A percentile compares a stretch with the other conserved stretches of the same genome.
Evolutionary conservation across 2,329 filamentous ascomycete species (phyloP).

Genomic region (Hypoxylon sp.): DNA sequence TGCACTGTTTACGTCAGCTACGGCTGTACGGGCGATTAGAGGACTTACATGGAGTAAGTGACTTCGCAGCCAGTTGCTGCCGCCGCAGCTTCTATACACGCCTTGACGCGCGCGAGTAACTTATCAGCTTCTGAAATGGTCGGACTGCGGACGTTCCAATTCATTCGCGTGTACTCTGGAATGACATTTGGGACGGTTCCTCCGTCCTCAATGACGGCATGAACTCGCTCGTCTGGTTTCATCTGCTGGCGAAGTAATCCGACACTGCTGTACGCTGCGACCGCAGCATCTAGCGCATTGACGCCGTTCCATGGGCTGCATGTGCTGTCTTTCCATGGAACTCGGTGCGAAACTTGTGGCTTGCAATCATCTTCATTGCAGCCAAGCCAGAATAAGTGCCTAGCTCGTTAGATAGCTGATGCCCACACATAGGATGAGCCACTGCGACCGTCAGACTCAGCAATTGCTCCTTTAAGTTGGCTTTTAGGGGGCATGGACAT

Average conservation of each 20-base stretch:
- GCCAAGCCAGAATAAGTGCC: conserved; percentile 46
- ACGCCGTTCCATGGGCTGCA: conserved; percentile 57
- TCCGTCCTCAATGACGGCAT: conserved; percentile 57
- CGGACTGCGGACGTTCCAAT: conserved; percentile 58
- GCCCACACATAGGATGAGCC: conserved; percentile 46
- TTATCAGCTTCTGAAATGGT: conserved; percentile 52
- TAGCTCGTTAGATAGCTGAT: conserved; percentile 20
- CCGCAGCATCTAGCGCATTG: conserved; percentile 59
- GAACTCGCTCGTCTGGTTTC: conserved; percentile 56
- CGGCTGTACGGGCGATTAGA: not conserved
- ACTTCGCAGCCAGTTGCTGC: conserved; percentile 56
- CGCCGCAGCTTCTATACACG: conserved; percentile 57
- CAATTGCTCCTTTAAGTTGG: not conserved
- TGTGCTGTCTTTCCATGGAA: conserved; percentile 57
- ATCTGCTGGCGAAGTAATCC: conserved; percentile 59
- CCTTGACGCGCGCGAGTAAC: conserved; percentile 54
- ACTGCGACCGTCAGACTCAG: conserved; percentile 23
- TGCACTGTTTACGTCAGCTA: conserved; percentile 44
- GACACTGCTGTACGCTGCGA: conserved; percentile 56
- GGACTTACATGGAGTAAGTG: conserved; percentile 55
- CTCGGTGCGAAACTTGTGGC: conserved; percentile 53
- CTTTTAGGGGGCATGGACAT: no score
- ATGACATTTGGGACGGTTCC: conserved; percentile 59
- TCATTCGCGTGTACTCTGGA: conserved; percentile 57
- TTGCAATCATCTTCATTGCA: conserved; percentile 53